A percentile compares a stretch with the other conserved stretches of the same genome.
Conservation (phyloP, 768 basidiomycete genomes). For the Boletus speciosus region DNA sequence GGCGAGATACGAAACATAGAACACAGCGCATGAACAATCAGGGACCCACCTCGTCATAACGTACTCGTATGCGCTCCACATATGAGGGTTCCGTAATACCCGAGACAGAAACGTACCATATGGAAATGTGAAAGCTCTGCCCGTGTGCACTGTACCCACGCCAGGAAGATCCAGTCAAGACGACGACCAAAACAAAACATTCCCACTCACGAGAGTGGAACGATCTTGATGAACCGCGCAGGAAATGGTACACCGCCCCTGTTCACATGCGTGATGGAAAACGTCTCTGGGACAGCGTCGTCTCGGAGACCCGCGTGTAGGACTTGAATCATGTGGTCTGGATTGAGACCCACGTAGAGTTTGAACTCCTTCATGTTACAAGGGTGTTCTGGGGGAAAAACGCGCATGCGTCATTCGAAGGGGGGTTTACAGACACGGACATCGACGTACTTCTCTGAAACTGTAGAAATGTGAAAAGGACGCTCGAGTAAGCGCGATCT, state of each 20-base stretch:
- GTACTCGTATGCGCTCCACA: conserved; percentile 50
- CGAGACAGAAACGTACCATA: conserved; percentile 67
- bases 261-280: conserved; percentile 55
- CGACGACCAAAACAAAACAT: neutral
- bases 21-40: neutral
- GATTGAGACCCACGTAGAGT: conserved; percentile 58
- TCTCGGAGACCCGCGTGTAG: conserved; percentile 64
- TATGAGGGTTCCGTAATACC: conserved; percentile 56
- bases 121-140: conserved; percentile 71
- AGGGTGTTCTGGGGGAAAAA: conserved; percentile 56
- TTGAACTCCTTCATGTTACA: conserved; percentile 87
- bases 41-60: conserved; percentile 60
- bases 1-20: neutral
- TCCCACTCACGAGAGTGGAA: conserved; percentile 65
- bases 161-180: neutral
- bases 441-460: conserved; percentile 28
- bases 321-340: conserved; percentile 67
- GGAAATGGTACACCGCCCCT: conserved; percentile 56
- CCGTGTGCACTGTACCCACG: conserved; percentile 54
- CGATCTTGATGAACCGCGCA: conserved; percentile 67
- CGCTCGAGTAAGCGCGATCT: neutral
- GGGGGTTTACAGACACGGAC: no score
- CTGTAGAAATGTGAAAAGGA: neutral
- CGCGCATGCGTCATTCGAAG: neutral
- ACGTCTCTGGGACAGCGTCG: conserved; percentile 60